Conservation (phyloP, 306 rosid species). For the Albizia julibrissin region DNA sequence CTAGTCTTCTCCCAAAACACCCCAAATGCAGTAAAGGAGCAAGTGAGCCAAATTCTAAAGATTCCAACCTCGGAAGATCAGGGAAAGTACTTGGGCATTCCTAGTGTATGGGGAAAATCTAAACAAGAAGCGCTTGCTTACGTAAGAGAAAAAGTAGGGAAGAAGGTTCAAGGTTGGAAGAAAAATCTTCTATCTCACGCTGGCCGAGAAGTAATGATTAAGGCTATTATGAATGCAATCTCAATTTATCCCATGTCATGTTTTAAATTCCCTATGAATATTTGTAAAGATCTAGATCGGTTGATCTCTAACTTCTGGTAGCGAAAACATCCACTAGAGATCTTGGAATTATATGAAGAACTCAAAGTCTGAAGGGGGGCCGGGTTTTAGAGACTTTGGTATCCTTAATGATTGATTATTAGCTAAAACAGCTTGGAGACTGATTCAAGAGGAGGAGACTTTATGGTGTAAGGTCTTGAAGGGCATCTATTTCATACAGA, state of each 20-base stretch:
- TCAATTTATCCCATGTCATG: neutral
- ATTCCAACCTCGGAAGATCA: too few species aligned
- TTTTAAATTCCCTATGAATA: neutral
- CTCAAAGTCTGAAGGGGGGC: neutral
- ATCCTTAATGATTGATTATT: too few species aligned
- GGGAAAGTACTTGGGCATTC: too few species aligned
- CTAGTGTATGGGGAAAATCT: too few species aligned
- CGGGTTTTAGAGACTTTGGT: neutral
- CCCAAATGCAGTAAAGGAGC: neutral
- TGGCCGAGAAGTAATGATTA: too few species aligned
- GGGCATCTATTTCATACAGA: too few species aligned
- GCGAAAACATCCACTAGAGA: neutral
- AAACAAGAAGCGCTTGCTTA: too few species aligned
- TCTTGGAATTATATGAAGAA: neutral
- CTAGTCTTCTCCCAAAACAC: neutral
- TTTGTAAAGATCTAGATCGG: neutral
- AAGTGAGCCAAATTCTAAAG: rapidly evolving
- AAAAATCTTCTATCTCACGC: too few species aligned
- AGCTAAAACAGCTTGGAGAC: neutral
- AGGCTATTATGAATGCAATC: too few species aligned
- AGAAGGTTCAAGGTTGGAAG: too few species aligned
- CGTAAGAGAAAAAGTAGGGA: too few species aligned
- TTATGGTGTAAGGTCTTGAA: neutral
- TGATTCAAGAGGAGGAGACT: neutral
- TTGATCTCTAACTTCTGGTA: neutral